A percentile compares a stretch with the other conserved stretches of the same genome.
These are phyloP conservation scores for Blastomyces parvus DNA, from an alignment of 2,329 filamentous ascomycete genomes.

Conservation along the genomic window DNA sequence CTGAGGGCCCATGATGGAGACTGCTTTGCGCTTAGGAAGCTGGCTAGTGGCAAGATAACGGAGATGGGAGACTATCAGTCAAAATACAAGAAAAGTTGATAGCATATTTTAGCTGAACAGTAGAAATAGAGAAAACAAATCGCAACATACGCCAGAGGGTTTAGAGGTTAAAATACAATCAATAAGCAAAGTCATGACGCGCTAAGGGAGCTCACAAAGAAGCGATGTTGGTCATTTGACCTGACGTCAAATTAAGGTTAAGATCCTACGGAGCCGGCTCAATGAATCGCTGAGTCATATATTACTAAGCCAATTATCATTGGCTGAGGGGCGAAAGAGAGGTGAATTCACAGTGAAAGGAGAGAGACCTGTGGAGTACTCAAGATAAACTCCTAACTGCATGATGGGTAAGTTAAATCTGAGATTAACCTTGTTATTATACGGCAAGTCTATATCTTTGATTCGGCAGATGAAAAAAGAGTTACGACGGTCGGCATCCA, in stretches of 20 bases:
- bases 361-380: no score
- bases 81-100: not conserved
- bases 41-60: not conserved
- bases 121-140: not conserved
- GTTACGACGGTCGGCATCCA: not conserved
- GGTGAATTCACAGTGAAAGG: not conserved
- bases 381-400: no score
- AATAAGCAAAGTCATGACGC: not conserved
- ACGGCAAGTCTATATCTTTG: not conserved
- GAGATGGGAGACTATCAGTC: not conserved
- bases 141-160: not conserved
- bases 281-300: not conserved
- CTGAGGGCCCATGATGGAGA: not conserved
- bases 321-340: no score
- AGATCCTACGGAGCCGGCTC: not conserved
- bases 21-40: not conserved
- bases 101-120: not conserved
- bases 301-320: not conserved
- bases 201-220: not conserved
- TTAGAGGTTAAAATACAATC: not conserved
- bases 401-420: not conserved
- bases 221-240: not conserved
- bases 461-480: not conserved
- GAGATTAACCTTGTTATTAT: not conserved
- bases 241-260: conserved; percentile 1